Base-by-base conservation (phyloP, 2,329 filamentous ascomycete species). In the Hypomyces perniciosus region DNA sequence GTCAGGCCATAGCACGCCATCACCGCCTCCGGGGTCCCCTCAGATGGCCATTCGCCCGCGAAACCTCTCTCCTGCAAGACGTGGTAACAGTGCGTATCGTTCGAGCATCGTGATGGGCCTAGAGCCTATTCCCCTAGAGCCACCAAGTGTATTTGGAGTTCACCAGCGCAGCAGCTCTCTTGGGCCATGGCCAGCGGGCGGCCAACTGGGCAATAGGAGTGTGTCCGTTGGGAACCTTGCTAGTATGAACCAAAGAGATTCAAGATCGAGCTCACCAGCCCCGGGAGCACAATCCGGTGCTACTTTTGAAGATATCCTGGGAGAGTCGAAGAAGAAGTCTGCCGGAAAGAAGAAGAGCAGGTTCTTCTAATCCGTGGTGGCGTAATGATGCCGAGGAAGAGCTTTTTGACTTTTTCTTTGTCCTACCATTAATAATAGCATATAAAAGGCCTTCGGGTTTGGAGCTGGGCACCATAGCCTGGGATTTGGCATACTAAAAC, bases 271-370 rank as follows among this genome's bases (percentile, higher is more conserved):
- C 39, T 53, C 52, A 29, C 54, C 58, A 7, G 50, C 59, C 2
- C 56, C 57, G 26, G 55, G 61, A 7, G 57, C 55, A 2, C 62
- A 56, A 26, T 60, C 66, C 8, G 67, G 70, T 3, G 65, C 68
- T 29, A 77, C 74, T 0, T 77, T 77, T 59, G 74, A 77, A 54
- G 74, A 77, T 44, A 77, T 77, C 34, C 61, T 77, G 27, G 68
- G 68, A 7, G 63, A 62, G n/a, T 58, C 57, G 8, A 56, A 67
- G 39, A 65, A 66, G 55, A 67, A 66, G 54, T 49, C 60, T 28
- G 47, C 49, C 33, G 51, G 60, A 34, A 71, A 72, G 66, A 72
- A 71, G 61, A 72, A 70, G 64, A 64, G 65, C 44, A 63, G 70
- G 44, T 73, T 71, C 56, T 72, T 71, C 55, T 72, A 58, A 57